phyloP scores from a whole-genome alignment of 169 alveolate genomes.

The Plasmodium fragile region DNA sequence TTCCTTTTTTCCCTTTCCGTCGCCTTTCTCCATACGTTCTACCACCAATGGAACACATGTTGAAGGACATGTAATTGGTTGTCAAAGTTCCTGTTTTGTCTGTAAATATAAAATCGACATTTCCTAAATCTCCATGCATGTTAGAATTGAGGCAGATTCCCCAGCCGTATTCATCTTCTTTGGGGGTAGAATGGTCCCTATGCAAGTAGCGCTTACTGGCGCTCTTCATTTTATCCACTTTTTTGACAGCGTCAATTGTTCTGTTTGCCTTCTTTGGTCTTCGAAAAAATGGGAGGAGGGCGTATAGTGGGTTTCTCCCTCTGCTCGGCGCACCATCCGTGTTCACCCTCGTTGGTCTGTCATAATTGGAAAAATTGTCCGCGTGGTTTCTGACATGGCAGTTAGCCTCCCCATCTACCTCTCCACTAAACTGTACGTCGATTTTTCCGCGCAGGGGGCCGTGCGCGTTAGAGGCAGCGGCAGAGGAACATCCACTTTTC shows the following conservation, averaged over 20 bases:
- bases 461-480: background rate
- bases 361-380: background rate
- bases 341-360: conserved; percentile 11
- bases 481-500: background rate
- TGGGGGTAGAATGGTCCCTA: background rate
- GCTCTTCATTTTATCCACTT: background rate
- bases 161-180: conserved; percentile 64
- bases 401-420: background rate
- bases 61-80: conserved; percentile 96
- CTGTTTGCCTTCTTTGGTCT: background rate
- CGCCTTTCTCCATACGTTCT: conserved; percentile 33
- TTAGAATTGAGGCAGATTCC: conserved; percentile 72
- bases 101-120: conserved; percentile 95
- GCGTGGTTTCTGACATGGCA: background rate
- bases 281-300: conserved; percentile 36
- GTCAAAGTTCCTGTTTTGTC: conserved; percentile 99
- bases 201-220: background rate
- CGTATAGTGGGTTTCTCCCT: conserved; percentile 7
- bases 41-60: conserved; percentile 78
- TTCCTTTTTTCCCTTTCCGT: conserved; percentile 1
- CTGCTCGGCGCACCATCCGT: background rate
- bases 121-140: conserved; percentile 96
- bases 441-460: background rate
- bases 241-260: background rate
- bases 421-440: background rate